Conservation (phyloP, 2,329 filamentous ascomycete genomes). For the Pestalotiopsis sp. region DNA sequence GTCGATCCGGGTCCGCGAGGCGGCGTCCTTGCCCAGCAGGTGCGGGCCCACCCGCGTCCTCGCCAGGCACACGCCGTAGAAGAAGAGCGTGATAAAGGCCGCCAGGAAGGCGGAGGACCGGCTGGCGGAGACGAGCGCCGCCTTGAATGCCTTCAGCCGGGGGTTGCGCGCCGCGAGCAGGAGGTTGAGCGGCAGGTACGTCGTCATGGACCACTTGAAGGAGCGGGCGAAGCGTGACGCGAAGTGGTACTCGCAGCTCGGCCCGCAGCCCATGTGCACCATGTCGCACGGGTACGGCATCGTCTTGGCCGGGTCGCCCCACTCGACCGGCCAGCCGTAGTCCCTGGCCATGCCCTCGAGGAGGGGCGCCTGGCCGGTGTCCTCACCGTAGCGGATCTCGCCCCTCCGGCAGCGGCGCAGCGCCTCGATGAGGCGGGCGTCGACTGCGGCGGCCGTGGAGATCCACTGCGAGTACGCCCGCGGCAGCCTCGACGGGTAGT, state of each 20-base stretch:
- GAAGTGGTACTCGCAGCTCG: constrained; percentile 76
- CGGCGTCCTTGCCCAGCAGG: constrained; percentile 58
- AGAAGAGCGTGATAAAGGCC: constrained; percentile 77
- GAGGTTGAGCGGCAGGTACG: constrained; percentile 76
- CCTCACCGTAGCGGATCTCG: constrained; percentile 70
- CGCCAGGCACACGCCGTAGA: constrained; percentile 81
- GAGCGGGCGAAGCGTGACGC: constrained; percentile 67
- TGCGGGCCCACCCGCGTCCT: constrained; percentile 74
- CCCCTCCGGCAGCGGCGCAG: constrained; percentile 68
- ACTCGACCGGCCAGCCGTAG: constrained; percentile 67
- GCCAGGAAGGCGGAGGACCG: constrained; percentile 79
- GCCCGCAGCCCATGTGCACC: constrained; percentile 78
- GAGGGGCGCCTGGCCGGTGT: constrained; percentile 70
- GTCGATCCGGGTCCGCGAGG: constrained; percentile 55
- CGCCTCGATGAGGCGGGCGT: constrained; percentile 72
- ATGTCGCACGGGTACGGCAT: constrained; percentile 81
- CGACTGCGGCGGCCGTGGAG: constrained; percentile 73
- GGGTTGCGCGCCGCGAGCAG: constrained; percentile 60
- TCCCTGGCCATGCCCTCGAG: constrained; percentile 74
- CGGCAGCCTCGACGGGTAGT: constrained; percentile 71
- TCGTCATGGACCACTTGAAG: constrained; percentile 74
- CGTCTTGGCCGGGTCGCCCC: constrained; percentile 71
- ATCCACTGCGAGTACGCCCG: constrained; percentile 82
- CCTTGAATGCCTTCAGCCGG: constrained; percentile 43
- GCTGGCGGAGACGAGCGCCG: constrained; percentile 60